Base-by-base conservation (phyloP, 805 yeast species). In the Starmera pachycereana region DNA sequence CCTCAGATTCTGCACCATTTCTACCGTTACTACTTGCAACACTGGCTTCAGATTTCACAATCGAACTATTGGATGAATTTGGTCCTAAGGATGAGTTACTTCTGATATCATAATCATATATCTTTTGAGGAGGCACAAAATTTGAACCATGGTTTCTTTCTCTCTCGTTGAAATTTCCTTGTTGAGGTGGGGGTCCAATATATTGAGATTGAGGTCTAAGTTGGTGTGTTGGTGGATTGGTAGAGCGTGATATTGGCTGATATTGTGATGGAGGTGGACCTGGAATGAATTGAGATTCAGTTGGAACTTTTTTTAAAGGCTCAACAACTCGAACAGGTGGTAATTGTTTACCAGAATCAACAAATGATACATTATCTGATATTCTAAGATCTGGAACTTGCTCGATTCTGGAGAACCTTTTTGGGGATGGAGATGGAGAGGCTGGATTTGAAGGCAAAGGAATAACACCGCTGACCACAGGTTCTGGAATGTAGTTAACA, bases 251-350 rank as follows among this genome's bases (percentile, higher is more conserved):
- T 19, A 13, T 14, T 27, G 27, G 27, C 5, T 22, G 40, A 18
- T 40, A 36, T 28, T 27, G 22, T 8, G 28, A 36, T 14, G 34
- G 41, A 12, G 28, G 40, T 8, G 40, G 43, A 12, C 33, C 19
- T n/a, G 28, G 35, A 29, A 14, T 32, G 10, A 28, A 11, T 12
- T 22, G 18, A 8, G 25, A 9, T 12, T 12, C 13, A 12, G 18
- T n/a, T 29, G 40, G 29, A 33, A 25, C 31, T 12, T 13, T 37
- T 12, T 30, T n/a, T 9, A 12, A 14, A 25, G 12, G 27, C 6
- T 33, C 12, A 11, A 19, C 25, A 19, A n/a, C 28, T 12, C 7
- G 18, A 12, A n/a, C 27, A 19, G 9, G 28, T 19, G 10, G 27
- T 16, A 32, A 7, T 32, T 18, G 22, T 14, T 18, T 13, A 4